Base-by-base conservation (phyloP, 2,329 filamentous ascomycete genomes). In the Myriangium duriaei region DNA sequence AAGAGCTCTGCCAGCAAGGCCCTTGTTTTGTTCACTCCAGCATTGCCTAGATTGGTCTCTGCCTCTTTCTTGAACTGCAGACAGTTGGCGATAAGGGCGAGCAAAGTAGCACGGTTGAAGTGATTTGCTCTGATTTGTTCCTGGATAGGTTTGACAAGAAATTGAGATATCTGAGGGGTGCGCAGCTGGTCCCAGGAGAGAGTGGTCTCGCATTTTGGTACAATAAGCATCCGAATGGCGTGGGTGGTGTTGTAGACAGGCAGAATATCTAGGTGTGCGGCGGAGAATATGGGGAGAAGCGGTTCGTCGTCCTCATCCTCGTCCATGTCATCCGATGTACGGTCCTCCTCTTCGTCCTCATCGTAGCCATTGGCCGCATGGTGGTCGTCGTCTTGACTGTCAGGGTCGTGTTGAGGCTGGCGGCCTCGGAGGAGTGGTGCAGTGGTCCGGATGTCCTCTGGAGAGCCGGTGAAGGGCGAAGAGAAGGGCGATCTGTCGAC, bases 151-250 rank as follows among this genome's bases (percentile, higher is more conserved):
- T 95, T 95, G 54, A 95, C 74, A 24, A 96, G 71, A 56, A 96
- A 96, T 55, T 94, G 87, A 11, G 86, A 94, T 40, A 96, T 80
- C 56, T 96, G 88, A 3, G 88, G 88, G n/a, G 86, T 93, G 46
- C 87, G 76, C 45, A 96, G 68, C 58, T 96, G 88, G 47, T 96
- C 88, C 87, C 87, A 96, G 11, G 85, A 80, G 35, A 96, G 64
- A 0, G 85, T 88, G 2, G 87, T 95, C 63, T 96, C 88, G 59
- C 85, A 93, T 54, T 82, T 77, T 42, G 83, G 71, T 47, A 83
- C 74, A 43, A 96, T 78, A 40, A 95, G 71, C 37, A 86, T 76
- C 47, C 88, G 81, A 45, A 95, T 87, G 19, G 83, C 76, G 60
- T 95, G 88, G 17, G 87, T 93, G 48, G 92, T 76, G 58, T 78